These are phyloP conservation scores for Breviolum minutum DNA, from an alignment of 73 alveolate species.

Conservation along the genomic window DNA sequence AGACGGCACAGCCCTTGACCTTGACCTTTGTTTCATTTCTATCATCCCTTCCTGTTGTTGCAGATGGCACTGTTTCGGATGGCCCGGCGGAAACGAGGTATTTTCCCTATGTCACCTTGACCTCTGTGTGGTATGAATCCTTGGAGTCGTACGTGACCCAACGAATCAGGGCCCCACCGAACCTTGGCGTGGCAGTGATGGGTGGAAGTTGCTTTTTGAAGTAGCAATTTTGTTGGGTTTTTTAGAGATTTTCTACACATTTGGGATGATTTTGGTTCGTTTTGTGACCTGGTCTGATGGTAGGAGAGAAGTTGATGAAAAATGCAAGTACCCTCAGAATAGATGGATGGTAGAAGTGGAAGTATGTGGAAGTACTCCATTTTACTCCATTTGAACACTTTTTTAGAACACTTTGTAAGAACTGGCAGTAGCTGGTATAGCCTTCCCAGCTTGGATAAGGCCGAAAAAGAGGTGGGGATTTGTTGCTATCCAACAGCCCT, in stretches of 20 bases:
- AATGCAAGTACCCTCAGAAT: too few species aligned
- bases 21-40: neutral
- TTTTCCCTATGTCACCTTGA: constrained; percentile 57
- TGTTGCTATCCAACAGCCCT: too few species aligned
- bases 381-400: too few species aligned
- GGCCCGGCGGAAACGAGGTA: neutral
- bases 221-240: neutral
- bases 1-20: neutral
- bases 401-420: too few species aligned
- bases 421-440: too few species aligned
- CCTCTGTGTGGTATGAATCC: constrained; percentile 46
- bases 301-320: neutral
- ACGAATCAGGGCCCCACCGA: constrained; percentile 64
- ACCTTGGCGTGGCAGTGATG: neutral
- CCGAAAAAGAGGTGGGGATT: neutral
- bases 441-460: neutral
- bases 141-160: constrained; percentile 82
- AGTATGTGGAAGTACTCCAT: too few species aligned
- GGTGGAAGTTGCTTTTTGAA: neutral
- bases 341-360: too few species aligned
- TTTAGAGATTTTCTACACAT: neutral
- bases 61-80: neutral
- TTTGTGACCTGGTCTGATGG: neutral
- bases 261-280: neutral
- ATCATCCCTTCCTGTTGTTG: neutral